phyloP scores from a whole-genome alignment of 352 stramenopile species.

The Phytopythium delawarense region DNA sequence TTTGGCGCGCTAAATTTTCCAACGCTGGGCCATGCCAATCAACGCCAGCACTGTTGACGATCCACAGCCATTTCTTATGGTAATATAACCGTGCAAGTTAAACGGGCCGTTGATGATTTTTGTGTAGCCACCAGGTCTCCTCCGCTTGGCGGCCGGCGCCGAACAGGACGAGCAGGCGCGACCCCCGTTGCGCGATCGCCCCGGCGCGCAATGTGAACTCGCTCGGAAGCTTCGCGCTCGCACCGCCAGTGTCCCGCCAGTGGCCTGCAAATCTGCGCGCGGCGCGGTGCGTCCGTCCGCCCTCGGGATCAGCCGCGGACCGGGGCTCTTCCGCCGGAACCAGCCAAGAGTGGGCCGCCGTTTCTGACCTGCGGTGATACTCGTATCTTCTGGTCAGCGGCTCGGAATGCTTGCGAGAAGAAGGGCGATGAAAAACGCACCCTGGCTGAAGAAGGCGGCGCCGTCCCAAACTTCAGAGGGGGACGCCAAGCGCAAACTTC shows the following conservation, averaged over 20 bases:
- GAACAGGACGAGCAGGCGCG: constrained; percentile 5
- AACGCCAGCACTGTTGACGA: neutral
- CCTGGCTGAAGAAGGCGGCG: neutral
- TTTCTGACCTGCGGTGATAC: constrained; percentile 3
- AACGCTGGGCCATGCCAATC: too few species aligned
- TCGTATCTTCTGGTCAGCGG: neutral
- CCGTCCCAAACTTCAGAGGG: neutral
- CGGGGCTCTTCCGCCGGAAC: neutral
- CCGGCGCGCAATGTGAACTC: neutral
- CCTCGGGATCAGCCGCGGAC: neutral
- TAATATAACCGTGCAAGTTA: neutral
- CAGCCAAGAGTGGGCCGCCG: constrained; percentile 2
- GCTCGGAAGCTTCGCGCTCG: constrained; percentile 1
- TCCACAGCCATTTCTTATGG: neutral
- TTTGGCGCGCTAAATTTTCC: neutral
- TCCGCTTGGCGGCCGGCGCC: neutral
- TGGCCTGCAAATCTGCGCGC: too few species aligned
- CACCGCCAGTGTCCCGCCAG: neutral
- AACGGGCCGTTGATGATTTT: neutral
- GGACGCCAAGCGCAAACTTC: too few species aligned
- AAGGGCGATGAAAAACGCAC: neutral
- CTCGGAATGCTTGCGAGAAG: neutral
- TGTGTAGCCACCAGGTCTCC: neutral
- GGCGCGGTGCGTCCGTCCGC: neutral
- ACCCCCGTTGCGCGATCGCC: constrained; percentile 5